phyloP scores from a whole-genome alignment of 495 filamentous ascomycete genomes.

The Copromyces sp. region DNA sequence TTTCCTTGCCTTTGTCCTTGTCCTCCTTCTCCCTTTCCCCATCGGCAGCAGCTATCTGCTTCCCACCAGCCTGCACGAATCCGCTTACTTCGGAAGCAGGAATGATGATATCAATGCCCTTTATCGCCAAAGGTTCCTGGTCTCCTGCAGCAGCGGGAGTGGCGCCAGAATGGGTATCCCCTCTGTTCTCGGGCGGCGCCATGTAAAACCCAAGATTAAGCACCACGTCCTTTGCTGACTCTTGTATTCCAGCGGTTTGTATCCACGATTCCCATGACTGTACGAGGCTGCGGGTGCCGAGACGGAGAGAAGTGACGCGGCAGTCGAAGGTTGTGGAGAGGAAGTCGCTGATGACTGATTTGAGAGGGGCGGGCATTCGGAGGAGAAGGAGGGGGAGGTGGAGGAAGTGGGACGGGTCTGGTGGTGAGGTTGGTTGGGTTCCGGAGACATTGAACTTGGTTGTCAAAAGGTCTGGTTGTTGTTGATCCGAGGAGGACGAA shows the following conservation, averaged over 20 bases:
- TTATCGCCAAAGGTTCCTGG: constrained; percentile 21
- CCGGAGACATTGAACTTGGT: neutral
- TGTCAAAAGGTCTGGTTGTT: neutral
- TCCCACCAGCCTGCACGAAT: constrained; percentile 13
- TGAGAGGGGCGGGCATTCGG: constrained; percentile 36
- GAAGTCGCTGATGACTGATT: constrained; percentile 31
- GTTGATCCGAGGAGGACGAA: neutral
- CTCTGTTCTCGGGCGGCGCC: constrained; percentile 7
- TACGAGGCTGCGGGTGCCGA: constrained; percentile 34
- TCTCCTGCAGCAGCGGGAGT: too few species aligned
- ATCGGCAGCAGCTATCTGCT: neutral
- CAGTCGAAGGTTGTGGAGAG: constrained; percentile 38
- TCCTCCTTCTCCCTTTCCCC: neutral
- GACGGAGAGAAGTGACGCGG: constrained; percentile 27
- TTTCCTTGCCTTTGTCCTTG: constrained; percentile 5
- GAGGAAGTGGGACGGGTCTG: constrained; percentile 15
- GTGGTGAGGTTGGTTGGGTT: neutral
- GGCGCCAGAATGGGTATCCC: neutral
- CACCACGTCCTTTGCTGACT: constrained; percentile 25
- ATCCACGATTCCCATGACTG: constrained; percentile 33
- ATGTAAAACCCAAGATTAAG: constrained; percentile 33
- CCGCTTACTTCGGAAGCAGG: constrained; percentile 22
- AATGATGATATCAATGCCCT: constrained; percentile 33
- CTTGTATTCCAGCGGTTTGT: rapidly evolving
- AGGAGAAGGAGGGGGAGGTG: constrained; percentile 33